Percentiles rank a stretch among this genome's conserved stretches.
Evolutionary conservation across 345 rosid genomes (phyloP).

Genomic region (Eutrema heterophyllum): DNA sequence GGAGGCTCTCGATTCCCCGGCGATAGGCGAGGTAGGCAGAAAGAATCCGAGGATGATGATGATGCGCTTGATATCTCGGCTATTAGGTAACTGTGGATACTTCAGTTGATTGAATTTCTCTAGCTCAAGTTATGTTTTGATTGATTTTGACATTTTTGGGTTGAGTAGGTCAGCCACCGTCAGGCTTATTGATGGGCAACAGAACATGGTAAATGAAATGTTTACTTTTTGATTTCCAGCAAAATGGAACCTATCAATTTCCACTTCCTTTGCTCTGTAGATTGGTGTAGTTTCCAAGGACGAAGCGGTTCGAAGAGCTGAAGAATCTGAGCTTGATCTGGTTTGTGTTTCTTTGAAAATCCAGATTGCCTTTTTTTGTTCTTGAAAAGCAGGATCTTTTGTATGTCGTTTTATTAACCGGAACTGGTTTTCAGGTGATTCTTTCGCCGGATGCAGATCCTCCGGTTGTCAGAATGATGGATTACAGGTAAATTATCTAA

Average conservation of each 20-base stretch:
- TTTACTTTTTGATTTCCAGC: slow-evolving; percentile 13
- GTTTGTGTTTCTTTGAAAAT: slow-evolving; percentile 29
- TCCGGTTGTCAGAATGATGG: slow-evolving; percentile 89
- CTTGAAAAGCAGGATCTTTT: not conserved
- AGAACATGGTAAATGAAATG: slow-evolving; percentile 60
- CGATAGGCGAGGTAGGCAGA: slow-evolving; percentile 41
- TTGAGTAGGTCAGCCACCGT: slow-evolving; percentile 65
- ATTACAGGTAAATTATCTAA: slow-evolving; percentile 50
- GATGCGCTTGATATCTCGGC: slow-evolving; percentile 59
- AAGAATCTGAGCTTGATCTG: slow-evolving; percentile 82
- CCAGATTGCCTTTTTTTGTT: not conserved
- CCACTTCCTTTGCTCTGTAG: slow-evolving; percentile 33
- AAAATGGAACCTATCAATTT: not conserved
- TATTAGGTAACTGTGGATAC: slow-evolving; percentile 43
- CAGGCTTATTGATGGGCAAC: slow-evolving; percentile 73
- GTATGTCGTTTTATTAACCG: not conserved
- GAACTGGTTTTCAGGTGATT: slow-evolving; percentile 56
- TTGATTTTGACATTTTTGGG: not conserved
- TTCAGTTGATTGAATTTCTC: not conserved
- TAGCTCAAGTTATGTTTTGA: not conserved
- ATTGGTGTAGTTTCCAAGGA: slow-evolving; percentile 52
- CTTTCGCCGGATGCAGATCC: slow-evolving; percentile 92
- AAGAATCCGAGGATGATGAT: slow-evolving; percentile 47
- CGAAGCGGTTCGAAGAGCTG: slow-evolving; percentile 79
- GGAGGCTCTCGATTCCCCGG: slow-evolving; percentile 40